These are phyloP conservation scores for Claviceps sp. DNA, from an alignment of 2,329 filamentous ascomycete genomes.

Conservation along the genomic window DNA sequence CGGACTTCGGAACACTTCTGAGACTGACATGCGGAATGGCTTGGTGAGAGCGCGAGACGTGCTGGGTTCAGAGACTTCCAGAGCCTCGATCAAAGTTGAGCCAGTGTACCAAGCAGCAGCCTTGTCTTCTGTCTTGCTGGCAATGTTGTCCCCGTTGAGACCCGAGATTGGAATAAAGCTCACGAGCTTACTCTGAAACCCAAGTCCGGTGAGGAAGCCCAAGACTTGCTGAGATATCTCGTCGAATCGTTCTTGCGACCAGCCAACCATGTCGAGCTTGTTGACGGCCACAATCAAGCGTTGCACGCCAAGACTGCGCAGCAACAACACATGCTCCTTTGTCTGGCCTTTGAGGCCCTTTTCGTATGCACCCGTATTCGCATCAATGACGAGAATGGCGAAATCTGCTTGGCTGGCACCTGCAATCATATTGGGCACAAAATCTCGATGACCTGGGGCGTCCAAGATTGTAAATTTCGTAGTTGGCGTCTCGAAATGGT, in stretches of 20 bases:
- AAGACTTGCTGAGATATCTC: slow-evolving; percentile 75
- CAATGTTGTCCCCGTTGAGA: slow-evolving; percentile 77
- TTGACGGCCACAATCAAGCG: slow-evolving; percentile 84
- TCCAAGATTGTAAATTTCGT: slow-evolving; percentile 90
- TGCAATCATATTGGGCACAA: slow-evolving; percentile 98
- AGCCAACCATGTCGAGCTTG: slow-evolving; percentile 79
- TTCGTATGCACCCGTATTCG: slow-evolving; percentile 82
- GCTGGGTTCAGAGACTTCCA: slow-evolving; percentile 70
- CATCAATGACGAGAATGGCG: slow-evolving; percentile 86
- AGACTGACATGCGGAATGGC: slow-evolving; percentile 74
- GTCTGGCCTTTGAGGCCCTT: slow-evolving; percentile 89
- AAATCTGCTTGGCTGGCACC: slow-evolving; percentile 94
- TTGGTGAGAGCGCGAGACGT: slow-evolving; percentile 54
- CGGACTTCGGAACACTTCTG: slow-evolving; percentile 71
- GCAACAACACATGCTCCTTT: slow-evolving; percentile 78
- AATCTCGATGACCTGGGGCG: slow-evolving; percentile 87
- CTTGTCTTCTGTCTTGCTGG: slow-evolving; percentile 38
- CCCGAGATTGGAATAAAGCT: slow-evolving; percentile 85
- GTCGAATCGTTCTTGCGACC: slow-evolving; percentile 71
- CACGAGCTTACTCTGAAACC: slow-evolving; percentile 70
- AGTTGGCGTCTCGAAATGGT: slow-evolving; percentile 79
- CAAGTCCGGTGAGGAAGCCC: slow-evolving; percentile 68
- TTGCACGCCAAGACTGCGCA: slow-evolving; percentile 82
- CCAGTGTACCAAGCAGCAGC: slow-evolving; percentile 68
- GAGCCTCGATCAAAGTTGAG: slow-evolving; percentile 64